Percentiles rank a stretch among this genome's conserved stretches.
Conservation (phyloP, 225 moss, liverwort and hornwort species). For the Marchantia polymorpha region DNA sequence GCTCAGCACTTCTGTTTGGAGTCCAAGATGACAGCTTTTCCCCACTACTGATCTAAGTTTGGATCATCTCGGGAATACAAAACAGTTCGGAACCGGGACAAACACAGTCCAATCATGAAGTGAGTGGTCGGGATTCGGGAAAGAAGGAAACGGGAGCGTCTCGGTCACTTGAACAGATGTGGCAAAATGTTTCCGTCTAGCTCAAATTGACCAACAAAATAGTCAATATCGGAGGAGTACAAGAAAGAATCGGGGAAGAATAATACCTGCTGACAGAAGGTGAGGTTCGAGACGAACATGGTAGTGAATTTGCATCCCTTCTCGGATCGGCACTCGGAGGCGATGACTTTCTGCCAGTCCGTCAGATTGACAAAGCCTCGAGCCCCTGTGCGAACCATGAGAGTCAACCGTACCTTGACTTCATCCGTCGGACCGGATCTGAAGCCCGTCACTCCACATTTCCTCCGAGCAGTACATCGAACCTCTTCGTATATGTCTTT, state of each 20-base stretch:
- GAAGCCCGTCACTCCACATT: constrained; percentile 30
- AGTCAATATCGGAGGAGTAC: background rate
- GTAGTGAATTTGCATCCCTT: constrained; percentile 34
- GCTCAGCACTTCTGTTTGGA: no score
- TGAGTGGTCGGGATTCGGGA: background rate
- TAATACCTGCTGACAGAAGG: constrained; percentile 50
- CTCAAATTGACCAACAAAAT: background rate
- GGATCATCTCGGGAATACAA: no score
- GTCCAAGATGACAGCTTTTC: no score
- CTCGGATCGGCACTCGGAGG: constrained; percentile 26
- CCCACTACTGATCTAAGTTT: no score
- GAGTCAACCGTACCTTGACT: constrained; percentile 23
- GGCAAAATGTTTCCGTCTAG: background rate
- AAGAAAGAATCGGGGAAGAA: background rate
- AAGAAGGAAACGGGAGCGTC: background rate
- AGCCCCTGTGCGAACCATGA: constrained; percentile 34
- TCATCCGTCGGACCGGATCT: constrained; percentile 21
- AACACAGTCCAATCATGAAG: no score
- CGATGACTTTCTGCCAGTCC: constrained; percentile 42
- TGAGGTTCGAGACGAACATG: constrained; percentile 34
- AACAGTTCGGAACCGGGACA: no score
- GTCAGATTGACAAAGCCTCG: constrained; percentile 32
- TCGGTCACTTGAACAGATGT: background rate
- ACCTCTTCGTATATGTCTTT: constrained; percentile 31
- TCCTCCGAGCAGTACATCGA: constrained; percentile 40